Conservation (phyloP, 2,329 filamentous ascomycete species). For the Dryadomyces quercus-mongolicae region DNA sequence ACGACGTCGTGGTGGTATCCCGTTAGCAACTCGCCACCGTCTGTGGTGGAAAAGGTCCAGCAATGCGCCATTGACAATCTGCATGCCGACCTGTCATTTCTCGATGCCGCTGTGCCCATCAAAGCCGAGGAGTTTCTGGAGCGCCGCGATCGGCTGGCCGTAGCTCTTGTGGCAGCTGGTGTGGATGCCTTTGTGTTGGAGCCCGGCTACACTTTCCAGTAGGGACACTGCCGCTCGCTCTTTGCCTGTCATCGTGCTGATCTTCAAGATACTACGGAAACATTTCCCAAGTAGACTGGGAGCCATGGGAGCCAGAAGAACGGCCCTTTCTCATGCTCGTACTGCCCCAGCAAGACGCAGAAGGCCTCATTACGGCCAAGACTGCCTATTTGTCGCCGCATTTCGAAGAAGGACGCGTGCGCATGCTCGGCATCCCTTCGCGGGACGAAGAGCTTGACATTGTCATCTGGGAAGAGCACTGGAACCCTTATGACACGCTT, state of each 20-base stretch:
- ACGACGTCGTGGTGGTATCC: neutral
- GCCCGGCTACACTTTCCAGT: slow-evolving; percentile 52
- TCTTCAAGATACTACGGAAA: slow-evolving; percentile 42
- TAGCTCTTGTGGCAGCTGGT: slow-evolving; percentile 35
- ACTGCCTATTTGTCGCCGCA: slow-evolving; percentile 47
- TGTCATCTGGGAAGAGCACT: slow-evolving; percentile 51
- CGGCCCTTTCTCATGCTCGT: slow-evolving; percentile 52
- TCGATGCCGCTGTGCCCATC: slow-evolving; percentile 35
- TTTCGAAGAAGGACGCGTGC: slow-evolving; percentile 48
- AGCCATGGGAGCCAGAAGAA: slow-evolving; percentile 54
- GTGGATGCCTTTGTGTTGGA: slow-evolving; percentile 50
- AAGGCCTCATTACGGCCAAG: slow-evolving; percentile 33
- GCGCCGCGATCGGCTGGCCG: slow-evolving; percentile 43
- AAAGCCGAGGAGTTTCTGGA: slow-evolving; percentile 37
- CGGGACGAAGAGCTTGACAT: slow-evolving; percentile 34
- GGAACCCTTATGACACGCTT: slow-evolving; percentile 48
- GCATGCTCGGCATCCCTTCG: slow-evolving; percentile 45
- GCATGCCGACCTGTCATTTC: slow-evolving; percentile 35
- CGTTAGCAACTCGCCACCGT: neutral
- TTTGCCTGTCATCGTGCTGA: neutral
- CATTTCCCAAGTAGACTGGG: slow-evolving; percentile 48
- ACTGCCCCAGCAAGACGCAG: slow-evolving; percentile 27
- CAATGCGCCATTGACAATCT: slow-evolving; percentile 40
- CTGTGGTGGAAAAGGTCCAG: slow-evolving; percentile 5
- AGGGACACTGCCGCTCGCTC: slow-evolving; percentile 2